Percentiles rank a stretch among this genome's conserved stretches.
Conservation (phyloP, 805 yeast species). For the Tetrapisispora arboricola region DNA sequence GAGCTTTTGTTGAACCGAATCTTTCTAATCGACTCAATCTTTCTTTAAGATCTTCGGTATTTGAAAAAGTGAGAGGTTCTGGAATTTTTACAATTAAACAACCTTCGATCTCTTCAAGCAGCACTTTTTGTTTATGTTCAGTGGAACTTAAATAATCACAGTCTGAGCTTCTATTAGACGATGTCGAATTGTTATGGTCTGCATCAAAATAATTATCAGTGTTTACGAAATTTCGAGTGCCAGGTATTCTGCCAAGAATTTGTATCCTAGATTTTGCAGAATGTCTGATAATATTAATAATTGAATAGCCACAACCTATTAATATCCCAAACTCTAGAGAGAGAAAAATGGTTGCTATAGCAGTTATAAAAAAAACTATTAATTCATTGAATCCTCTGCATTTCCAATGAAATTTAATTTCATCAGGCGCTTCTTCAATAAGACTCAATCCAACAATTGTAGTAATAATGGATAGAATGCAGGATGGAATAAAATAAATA, state of each 20-base stretch:
- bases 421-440: constrained; percentile 77
- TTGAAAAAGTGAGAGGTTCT: constrained; percentile 83
- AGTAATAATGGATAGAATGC: constrained; percentile 72
- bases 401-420: constrained; percentile 58
- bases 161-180: too few species aligned
- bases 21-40: constrained; percentile 60
- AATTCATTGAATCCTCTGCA: constrained; percentile 73
- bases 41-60: constrained; percentile 63
- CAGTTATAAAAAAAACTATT: constrained; percentile 53
- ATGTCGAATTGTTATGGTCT: constrained; percentile 5
- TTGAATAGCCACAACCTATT: constrained; percentile 73
- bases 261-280: constrained; percentile 78
- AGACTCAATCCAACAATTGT: constrained; percentile 67
- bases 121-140: constrained; percentile 3
- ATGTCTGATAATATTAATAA: constrained; percentile 68
- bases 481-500: constrained; percentile 65
- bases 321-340: constrained; percentile 87
- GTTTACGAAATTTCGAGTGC: constrained; percentile 52
- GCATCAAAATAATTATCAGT: constrained; percentile 51
- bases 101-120: constrained; percentile 47
- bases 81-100: constrained; percentile 73
- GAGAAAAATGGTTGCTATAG: constrained; percentile 51
- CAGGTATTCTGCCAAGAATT: constrained; percentile 60
- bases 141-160: background rate
- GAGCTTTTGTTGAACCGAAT: constrained; percentile 64